Evolutionary conservation across 176 grass and related monocot species (phyloP).

Genomic region (Raddia guianensis): DNA sequence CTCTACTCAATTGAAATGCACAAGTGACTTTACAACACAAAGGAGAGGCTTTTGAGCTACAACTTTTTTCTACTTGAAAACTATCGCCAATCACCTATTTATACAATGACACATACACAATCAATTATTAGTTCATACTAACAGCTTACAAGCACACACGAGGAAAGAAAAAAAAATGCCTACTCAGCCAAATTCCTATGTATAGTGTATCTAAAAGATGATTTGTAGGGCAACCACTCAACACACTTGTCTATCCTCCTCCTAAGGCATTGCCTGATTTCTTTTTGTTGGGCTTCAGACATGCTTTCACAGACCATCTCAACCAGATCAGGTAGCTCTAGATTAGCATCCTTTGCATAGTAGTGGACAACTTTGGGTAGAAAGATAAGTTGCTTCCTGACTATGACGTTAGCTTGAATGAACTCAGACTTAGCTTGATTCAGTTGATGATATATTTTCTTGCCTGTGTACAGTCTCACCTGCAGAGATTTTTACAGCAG

Average conservation of each 20-base stretch:
- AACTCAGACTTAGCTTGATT: conserved; percentile 78
- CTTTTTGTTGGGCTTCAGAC: conserved; percentile 59
- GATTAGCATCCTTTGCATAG: conserved; percentile 73
- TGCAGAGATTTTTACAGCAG: conserved; percentile 45
- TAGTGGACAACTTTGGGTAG: conserved; percentile 82
- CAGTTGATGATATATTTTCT: conserved; percentile 69
- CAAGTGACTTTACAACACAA: not conserved
- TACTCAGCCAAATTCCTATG: conserved; percentile 76
- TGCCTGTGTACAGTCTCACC: conserved; percentile 87
- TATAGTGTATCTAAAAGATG: conserved; percentile 82
- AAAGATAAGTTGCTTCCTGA: conserved; percentile 68
- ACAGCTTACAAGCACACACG: conserved; percentile 28
- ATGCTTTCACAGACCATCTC: conserved; percentile 76
- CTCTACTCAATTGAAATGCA: conserved; percentile 12
- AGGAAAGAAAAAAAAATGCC: conserved; percentile 24
- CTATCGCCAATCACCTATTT: conserved; percentile 37
- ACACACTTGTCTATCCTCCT: conserved; percentile 73
- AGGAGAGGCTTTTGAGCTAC: not conserved
- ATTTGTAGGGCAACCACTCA: conserved; percentile 86
- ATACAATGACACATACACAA: conserved; percentile 9
- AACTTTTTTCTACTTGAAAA: not conserved
- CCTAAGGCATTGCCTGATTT: conserved; percentile 63
- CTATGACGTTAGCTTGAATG: conserved; percentile 63
- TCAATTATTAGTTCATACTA: conserved; percentile 21
- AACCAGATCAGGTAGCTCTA: conserved; percentile 66